Evolutionary conservation across 257 asterid species (phyloP).

Genomic region (Thymus quinquecostatus): DNA sequence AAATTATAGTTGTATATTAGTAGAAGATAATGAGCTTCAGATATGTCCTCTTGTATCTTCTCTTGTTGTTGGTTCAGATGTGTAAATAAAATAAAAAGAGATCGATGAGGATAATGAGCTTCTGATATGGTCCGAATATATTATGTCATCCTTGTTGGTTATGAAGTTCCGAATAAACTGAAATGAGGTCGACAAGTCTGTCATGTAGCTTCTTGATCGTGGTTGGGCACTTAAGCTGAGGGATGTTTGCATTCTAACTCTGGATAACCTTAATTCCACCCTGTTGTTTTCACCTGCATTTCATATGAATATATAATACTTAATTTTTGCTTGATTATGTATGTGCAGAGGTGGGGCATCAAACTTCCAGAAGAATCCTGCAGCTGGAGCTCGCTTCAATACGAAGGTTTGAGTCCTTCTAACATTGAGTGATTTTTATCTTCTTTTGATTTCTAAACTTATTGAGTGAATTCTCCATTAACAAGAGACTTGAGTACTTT

Average conservation of each 20-base stretch:
- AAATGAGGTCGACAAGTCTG: conserved; percentile 20
- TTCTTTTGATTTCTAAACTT: neutral
- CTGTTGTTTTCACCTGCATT: conserved; percentile 13
- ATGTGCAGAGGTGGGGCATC: conserved; percentile 60
- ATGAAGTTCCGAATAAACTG: conserved; percentile 25
- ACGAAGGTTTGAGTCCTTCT: conserved; percentile 51
- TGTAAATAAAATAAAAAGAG: neutral
- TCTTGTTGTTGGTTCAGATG: conserved; percentile 30
- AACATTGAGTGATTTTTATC: neutral
- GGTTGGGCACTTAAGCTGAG: conserved; percentile 27
- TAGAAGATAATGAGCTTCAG: conserved; percentile 28
- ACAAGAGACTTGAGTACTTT: neutral
- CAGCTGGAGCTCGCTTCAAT: conserved; percentile 51
- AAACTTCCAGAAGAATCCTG: conserved; percentile 46
- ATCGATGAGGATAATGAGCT: conserved; percentile 22
- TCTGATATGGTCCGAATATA: conserved; percentile 25
- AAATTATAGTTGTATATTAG: conserved; percentile 11
- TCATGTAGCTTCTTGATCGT: conserved; percentile 25
- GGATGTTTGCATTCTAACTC: conserved; percentile 28
- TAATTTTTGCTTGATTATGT: conserved; percentile 39
- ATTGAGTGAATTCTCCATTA: neutral
- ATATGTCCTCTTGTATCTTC: conserved; percentile 35
- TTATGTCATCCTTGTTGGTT: conserved; percentile 32
- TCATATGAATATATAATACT: conserved; percentile 7
- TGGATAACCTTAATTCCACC: conserved; percentile 19